Base-by-base conservation (phyloP, 2,329 filamentous ascomycete genomes). In the Fusarium verrucosum region DNA sequence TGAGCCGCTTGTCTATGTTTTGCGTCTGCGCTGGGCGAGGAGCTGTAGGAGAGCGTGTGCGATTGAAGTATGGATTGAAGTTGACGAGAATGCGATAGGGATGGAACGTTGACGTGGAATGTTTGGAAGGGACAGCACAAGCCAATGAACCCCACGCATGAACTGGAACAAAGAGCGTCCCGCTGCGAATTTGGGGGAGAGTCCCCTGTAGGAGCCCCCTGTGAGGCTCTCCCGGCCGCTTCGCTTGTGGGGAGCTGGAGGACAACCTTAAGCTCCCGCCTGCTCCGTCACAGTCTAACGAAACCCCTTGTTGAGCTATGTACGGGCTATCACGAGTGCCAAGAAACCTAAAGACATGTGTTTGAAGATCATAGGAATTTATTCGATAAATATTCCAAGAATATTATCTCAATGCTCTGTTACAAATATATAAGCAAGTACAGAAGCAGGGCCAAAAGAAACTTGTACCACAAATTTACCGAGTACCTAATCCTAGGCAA, bases 81-180 rank as follows among this genome's bases (percentile, higher is more conserved):
- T 49, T 62, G 44, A 40, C 23, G 50, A 32, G 35, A 50, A 57
- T 58, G 58, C 42, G 43, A 46, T 45, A 38, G 41, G 41, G 44
- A 38, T 20, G 22, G 40, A 62, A 62, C 22, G 61, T 65, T 40
- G 41, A 56, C 61, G 62, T 66, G 62, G 62, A 66, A 62, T 62
- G 33, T 52, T 37, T 40, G 20, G 36, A 28, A 54, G 50, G 37
- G 37, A 28, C 43, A 9, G 43, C 13, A n/a, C 30, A n/a, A 17
- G 20, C 16, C 19, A 23, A 17, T 10, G 28, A 5, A 23, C 23
- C 26, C n/a, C 30, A 17, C 17, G 43, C 22, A 38, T 19, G 33
- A 35, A 56, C 50, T 47, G 43, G 30, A 37, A 60, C 41, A 58
- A 36, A 49, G 42, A 50, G 42, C 36, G n/a, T 58, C 23, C 22